Base-by-base conservation (phyloP, 2,329 filamentous ascomycete species). In the Aspergillus chevalieri region DNA sequence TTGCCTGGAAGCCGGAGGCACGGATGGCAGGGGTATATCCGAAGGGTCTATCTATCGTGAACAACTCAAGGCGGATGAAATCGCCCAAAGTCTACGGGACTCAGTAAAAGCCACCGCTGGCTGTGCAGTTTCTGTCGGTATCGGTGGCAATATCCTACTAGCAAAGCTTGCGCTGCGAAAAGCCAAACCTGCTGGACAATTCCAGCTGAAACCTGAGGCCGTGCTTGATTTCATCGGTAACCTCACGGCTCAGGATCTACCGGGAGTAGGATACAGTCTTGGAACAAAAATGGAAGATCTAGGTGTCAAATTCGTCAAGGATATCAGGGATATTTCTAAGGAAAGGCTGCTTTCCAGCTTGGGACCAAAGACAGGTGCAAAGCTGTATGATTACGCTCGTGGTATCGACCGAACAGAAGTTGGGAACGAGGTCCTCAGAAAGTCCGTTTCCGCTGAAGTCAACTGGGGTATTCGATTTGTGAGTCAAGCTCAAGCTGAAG, bases 401-500 rank as follows among this genome's bases (percentile, higher is more conserved):
- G 93, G 93, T 2, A 89, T 97, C 44, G 93, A 98, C 68, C 80
- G 78, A 45, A 78, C 83, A 1, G 89, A 95, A 66, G 89, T 97
- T 5, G 92, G 91, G 28, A 87, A 92, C 50, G 87, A 94, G 62
- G 82, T 86, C 0, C 76, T 89, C 14, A 84, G 93, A 47, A 98
- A 97, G 65, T 97, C 92, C 0, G 89, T 98, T 0, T 97, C 93
- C 2, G 92, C 92, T 1, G 93, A 98, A 66, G 89, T 98, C 54
- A 98, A 93, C 61, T 98, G 93, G 93, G 93, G 94, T 2, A 95
- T 98, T 49, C 84, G 93, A 5, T 98, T 98, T 65, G 83, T 93
- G 57, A 94, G 80, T 52, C 89, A 96, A 62, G 79, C 82, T n/a
- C 92, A 98, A 68, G 91, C 90, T 0, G 92, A 97, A 51, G 89